Conservation (phyloP, 768 basidiomycete genomes). For the Tricholoma terreum region DNA sequence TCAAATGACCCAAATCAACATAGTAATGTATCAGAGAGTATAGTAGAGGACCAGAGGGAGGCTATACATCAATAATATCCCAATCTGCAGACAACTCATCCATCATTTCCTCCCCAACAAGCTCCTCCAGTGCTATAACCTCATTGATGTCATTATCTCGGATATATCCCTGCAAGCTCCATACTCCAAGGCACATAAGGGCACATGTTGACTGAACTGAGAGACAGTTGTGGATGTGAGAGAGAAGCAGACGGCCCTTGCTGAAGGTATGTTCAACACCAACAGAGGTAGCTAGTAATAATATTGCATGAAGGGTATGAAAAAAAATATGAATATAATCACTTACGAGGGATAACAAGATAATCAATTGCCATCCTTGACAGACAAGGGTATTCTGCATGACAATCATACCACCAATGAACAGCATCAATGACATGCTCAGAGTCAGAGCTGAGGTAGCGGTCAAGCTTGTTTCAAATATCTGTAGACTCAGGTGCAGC, state of each 20-base stretch:
- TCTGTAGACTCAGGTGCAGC: neutral
- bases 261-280: slow-evolving; percentile 7
- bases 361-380: slow-evolving; percentile 31
- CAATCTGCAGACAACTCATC: neutral
- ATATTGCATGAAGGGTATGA: neutral
- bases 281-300: slow-evolving; percentile 5
- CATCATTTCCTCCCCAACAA: neutral
- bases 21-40: neutral
- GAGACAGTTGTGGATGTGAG: neutral
- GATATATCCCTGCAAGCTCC: neutral
- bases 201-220: neutral
- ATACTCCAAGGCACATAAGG: neutral
- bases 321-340: neutral
- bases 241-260: neutral
- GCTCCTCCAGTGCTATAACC: neutral
- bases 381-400: slow-evolving; percentile 20
- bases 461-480: slow-evolving; percentile 18
- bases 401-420: slow-evolving; percentile 23
- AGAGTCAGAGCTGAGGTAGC: slow-evolving; percentile 21
- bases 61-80: neutral
- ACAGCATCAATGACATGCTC: slow-evolving; percentile 18
- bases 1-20: neutral
- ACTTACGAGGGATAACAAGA: slow-evolving; percentile 27
- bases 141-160: neutral
- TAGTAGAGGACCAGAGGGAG: neutral